phyloP scores from a whole-genome alignment of 2,329 filamentous ascomycete species.

The Drechslera avenae region DNA sequence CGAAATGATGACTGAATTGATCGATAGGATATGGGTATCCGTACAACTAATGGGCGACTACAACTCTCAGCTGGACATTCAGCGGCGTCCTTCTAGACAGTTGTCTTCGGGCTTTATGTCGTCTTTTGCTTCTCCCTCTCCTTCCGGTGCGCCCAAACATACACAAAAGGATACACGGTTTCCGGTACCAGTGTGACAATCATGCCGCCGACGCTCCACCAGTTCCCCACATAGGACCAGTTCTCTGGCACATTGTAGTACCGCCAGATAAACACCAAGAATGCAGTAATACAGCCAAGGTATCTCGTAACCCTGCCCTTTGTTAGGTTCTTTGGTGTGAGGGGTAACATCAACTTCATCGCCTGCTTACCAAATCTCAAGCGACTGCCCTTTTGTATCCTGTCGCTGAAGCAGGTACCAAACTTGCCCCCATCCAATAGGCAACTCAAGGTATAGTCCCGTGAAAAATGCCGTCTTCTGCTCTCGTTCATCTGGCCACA shows the following conservation, averaged over 20 bases:
- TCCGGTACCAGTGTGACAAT: constrained; percentile 48
- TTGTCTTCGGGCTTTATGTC: constrained; percentile 1
- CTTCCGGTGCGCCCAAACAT: constrained; percentile 41
- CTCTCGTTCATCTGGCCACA: constrained; percentile 49
- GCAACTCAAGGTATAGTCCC: constrained; percentile 45
- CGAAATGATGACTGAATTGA: too few relatives aligned
- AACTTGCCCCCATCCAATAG: constrained; percentile 47
- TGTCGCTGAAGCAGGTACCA: constrained; percentile 36
- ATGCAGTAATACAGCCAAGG: constrained; percentile 48
- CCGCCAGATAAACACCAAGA: constrained; percentile 48
- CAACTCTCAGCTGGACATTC: too few relatives aligned
- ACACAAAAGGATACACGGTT: constrained; percentile 47
- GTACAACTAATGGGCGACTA: too few relatives aligned
- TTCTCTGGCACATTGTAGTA: constrained; percentile 49
- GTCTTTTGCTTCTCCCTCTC: constrained; percentile 23
- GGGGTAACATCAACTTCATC: neutral
- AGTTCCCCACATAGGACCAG: constrained; percentile 47
- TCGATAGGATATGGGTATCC: neutral
- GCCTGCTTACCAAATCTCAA: constrained; percentile 49
- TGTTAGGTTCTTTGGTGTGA: neutral
- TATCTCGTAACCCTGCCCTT: constrained; percentile 45
- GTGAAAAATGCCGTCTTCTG: constrained; percentile 51
- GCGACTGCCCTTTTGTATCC: constrained; percentile 47
- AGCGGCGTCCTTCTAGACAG: neutral
- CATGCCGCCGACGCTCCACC: constrained; percentile 44